These are phyloP conservation scores for Calonectria fujianensis DNA, from an alignment of 2,329 filamentous ascomycete species.

Conservation along the genomic window DNA sequence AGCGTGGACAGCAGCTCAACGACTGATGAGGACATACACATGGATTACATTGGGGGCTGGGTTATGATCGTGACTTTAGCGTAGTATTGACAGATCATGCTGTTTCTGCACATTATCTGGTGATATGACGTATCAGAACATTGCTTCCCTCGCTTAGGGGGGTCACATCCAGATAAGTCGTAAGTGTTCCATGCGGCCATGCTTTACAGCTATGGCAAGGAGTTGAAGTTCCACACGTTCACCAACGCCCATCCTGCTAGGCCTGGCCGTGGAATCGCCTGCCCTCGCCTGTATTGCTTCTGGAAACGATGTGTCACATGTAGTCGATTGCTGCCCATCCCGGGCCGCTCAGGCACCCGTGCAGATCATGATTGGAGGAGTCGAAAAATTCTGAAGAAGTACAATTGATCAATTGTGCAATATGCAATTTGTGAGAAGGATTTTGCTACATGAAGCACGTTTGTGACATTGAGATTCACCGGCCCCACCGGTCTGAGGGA, in stretches of 20 bases:
- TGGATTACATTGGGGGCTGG: not conserved
- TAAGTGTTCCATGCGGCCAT: no score
- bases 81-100: not conserved
- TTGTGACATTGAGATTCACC: not conserved
- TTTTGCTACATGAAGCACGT: not conserved
- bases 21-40: no score
- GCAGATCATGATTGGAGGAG: not conserved
- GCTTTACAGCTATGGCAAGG: no score
- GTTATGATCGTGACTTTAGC: no score
- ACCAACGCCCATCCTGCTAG: no score
- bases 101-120: not conserved
- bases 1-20: not conserved
- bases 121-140: not conserved
- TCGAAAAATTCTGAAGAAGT: not conserved
- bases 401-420: not conserved
- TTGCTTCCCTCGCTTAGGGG: not conserved
- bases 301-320: no score
- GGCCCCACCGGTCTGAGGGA: not conserved
- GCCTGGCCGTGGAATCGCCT: no score
- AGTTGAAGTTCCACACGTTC: no score
- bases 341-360: no score
- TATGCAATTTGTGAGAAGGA: not conserved
- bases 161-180: not conserved
- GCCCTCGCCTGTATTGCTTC: no score
- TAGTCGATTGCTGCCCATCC: not conserved